Evolutionary conservation across 1,139 yeast species (phyloP).

Genomic region (Debaryomycetaceae sp.): DNA sequence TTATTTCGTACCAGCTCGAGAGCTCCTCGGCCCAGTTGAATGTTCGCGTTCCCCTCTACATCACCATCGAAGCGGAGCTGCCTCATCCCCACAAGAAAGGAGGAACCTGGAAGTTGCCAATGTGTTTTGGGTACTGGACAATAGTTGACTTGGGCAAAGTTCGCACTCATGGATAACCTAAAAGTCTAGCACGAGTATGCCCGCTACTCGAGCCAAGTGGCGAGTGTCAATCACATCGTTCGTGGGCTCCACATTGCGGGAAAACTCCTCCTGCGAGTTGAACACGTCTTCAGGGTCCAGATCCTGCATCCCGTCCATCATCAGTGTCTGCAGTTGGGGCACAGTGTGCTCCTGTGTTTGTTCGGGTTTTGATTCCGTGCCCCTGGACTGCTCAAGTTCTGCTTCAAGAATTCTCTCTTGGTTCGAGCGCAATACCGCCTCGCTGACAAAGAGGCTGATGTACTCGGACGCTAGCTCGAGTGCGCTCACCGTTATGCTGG

Average conservation of each 20-base stretch:
- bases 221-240: conserved; percentile 37
- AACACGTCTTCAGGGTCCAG: conserved; percentile 9
- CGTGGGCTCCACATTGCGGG: conserved; percentile 5
- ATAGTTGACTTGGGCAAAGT: conserved; percentile 13
- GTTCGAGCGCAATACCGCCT: conserved; percentile 52
- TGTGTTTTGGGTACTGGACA: conserved; percentile 25
- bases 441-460: conserved; percentile 47
- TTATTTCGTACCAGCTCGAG: conserved; percentile 4
- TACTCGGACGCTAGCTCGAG: conserved; percentile 45
- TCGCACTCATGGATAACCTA: conserved; percentile 6
- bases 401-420: conserved; percentile 35
- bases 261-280: conserved; percentile 11
- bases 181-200: conserved; percentile 47
- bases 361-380: conserved; percentile 18
- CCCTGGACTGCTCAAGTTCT: conserved; percentile 17
- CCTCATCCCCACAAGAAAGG: conserved; percentile 13
- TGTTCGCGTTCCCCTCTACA: conserved; percentile 19
- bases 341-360: neutral
- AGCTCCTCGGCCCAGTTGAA: neutral
- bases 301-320: conserved; percentile 4
- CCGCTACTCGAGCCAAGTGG: conserved; percentile 44
- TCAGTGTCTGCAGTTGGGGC: conserved; percentile 5
- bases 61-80: conserved; percentile 14
- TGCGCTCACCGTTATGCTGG: conserved; percentile 40
- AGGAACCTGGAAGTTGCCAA: conserved; percentile 10